A percentile compares a stretch with the other conserved stretches of the same genome.
Evolutionary conservation across 306 rosid genomes (phyloP).

Genomic region (Cajanus cajan): DNA sequence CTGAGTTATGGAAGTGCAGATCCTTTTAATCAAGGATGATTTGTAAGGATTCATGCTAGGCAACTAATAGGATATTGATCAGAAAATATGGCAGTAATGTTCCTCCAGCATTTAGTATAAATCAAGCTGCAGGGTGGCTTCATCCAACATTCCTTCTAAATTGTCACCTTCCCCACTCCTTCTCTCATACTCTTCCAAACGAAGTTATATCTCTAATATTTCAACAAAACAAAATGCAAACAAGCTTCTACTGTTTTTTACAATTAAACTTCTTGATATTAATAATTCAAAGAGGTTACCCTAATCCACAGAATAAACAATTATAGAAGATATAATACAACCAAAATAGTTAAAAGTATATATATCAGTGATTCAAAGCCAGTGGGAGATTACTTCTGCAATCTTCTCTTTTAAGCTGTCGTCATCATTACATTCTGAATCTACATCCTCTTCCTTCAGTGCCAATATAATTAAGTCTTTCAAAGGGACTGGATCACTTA

Average conservation of each 20-base stretch:
- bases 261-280: not conserved
- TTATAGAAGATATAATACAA: not conserved
- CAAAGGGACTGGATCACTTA: slow-evolving; percentile 80
- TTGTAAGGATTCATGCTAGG: no score
- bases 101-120: not conserved
- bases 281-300: not conserved
- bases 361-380: not conserved
- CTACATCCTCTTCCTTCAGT: slow-evolving; percentile 73
- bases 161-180: not conserved
- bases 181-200: not conserved
- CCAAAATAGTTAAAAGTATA: slow-evolving; percentile 11
- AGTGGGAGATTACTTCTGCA: slow-evolving; percentile 75
- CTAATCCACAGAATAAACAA: not conserved
- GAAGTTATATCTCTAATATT: not conserved
- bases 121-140: not conserved
- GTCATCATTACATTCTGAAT: slow-evolving; percentile 52
- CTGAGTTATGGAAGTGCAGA: not conserved
- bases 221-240: not conserved
- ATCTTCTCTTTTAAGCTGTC: slow-evolving; percentile 65
- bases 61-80: not conserved
- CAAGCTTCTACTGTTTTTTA: not conserved
- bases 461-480: slow-evolving; percentile 78
- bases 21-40: not conserved
- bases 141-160: not conserved
- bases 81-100: not conserved